A percentile compares a stretch with the other conserved stretches of the same genome.
Evolutionary conservation across 2,329 filamentous ascomycete genomes (phyloP).

Genomic region (Chalaropsis thielavioides): DNA sequence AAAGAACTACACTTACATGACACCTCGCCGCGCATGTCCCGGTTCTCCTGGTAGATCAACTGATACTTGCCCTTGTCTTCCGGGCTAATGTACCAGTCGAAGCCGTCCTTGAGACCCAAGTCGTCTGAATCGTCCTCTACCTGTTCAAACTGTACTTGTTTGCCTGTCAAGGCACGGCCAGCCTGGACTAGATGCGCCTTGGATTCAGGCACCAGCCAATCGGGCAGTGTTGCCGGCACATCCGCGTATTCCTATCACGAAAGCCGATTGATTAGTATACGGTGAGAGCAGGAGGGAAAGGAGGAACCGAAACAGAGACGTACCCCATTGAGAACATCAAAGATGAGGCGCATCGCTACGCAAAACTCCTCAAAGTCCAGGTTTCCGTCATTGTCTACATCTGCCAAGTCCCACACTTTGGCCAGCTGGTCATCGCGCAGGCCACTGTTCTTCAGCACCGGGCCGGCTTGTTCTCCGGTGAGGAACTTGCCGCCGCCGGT

Average conservation of each 20-base stretch:
- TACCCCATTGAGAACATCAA: conserved; percentile 92
- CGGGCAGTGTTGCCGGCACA: conserved; percentile 72
- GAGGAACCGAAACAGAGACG: conserved; percentile 20
- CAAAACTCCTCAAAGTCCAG: conserved; percentile 99
- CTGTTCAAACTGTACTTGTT: conserved; percentile 69
- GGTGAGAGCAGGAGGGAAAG: background rate
- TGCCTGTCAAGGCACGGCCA: conserved; percentile 60
- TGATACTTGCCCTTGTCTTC: conserved; percentile 87
- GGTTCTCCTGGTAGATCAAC: conserved; percentile 88
- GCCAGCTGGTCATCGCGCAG: conserved; percentile 68
- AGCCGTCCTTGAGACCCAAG: conserved; percentile 79
- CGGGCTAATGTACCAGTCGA: conserved; percentile 99
- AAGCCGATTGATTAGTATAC: background rate
- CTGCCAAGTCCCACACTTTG: conserved; percentile 89
- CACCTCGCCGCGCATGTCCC: conserved; percentile 73
- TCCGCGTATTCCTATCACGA: conserved; percentile 65
- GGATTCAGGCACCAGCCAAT: conserved; percentile 94
- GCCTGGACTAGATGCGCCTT: conserved; percentile 85
- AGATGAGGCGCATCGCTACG: conserved; percentile 95
- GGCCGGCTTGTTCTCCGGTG: conserved; percentile 47
- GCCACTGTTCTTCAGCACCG: conserved; percentile 49
- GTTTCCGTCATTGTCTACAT: conserved; percentile 94
- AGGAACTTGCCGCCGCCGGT: conserved; percentile 46
- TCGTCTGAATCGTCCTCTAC: conserved; percentile 73
- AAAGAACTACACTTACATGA: conserved; percentile 43